phyloP scores from a whole-genome alignment of 2,329 filamentous ascomycete species.

The Aspergillus calidoustus region DNA sequence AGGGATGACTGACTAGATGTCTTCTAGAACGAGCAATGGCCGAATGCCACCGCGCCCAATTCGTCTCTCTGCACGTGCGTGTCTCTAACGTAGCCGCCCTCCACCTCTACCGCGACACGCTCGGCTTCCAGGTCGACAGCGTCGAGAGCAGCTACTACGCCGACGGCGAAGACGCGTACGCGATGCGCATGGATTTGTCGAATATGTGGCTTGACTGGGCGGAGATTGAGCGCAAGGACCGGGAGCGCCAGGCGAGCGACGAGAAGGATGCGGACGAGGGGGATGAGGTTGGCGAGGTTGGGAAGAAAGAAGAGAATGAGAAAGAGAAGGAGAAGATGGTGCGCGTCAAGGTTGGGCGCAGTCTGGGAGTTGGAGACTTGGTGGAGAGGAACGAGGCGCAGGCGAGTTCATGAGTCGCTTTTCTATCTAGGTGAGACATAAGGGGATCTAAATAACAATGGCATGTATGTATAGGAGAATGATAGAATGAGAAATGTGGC shows the following conservation, averaged over 20 bases:
- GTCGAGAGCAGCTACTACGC: slow-evolving; percentile 68
- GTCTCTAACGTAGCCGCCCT: slow-evolving; percentile 90
- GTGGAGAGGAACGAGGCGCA: slow-evolving; percentile 54
- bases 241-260: slow-evolving; percentile 38
- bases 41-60: slow-evolving; percentile 86
- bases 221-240: slow-evolving; percentile 48
- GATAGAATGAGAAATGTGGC: not conserved
- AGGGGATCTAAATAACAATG: not conserved
- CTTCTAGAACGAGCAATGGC: slow-evolving; percentile 87
- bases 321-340: slow-evolving; percentile 66
- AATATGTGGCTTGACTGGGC: slow-evolving; percentile 52
- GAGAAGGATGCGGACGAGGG: slow-evolving; percentile 63
- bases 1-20: not conserved
- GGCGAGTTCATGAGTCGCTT: slow-evolving; percentile 6
- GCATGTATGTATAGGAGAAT: not conserved
- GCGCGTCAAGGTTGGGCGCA: slow-evolving; percentile 83
- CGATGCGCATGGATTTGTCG: slow-evolving; percentile 85
- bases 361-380: slow-evolving; percentile 72
- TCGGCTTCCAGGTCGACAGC: slow-evolving; percentile 86
- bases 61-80: slow-evolving; percentile 95
- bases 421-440: not conserved
- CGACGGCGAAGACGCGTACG: slow-evolving; percentile 93
- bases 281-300: slow-evolving; percentile 70
- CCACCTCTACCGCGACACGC: slow-evolving; percentile 88
- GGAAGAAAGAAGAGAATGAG: slow-evolving; percentile 49